phyloP scores from a whole-genome alignment of 495 filamentous ascomycete genomes.

The Aspergillus leporis region DNA sequence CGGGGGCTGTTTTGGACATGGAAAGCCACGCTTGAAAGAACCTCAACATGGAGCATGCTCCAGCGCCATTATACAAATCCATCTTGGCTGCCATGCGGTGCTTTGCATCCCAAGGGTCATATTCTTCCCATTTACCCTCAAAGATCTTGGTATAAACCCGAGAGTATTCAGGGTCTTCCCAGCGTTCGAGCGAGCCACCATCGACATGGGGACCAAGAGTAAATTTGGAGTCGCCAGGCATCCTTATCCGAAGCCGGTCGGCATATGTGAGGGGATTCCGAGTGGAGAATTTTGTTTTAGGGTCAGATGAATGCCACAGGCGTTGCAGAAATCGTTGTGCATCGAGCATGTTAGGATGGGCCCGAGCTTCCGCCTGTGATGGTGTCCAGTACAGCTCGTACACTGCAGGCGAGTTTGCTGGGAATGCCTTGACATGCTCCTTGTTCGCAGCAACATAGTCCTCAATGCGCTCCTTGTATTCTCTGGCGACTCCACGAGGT shows the following conservation, averaged over 20 bases:
- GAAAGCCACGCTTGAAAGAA: conserved; percentile 89
- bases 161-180: conserved; percentile 80
- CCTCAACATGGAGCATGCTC: conserved; percentile 80
- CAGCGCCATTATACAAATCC: conserved; percentile 80
- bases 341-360: conserved; percentile 67
- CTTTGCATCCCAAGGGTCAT: conserved; percentile 77
- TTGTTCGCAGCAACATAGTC: conserved; percentile 62
- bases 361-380: conserved; percentile 70
- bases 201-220: conserved; percentile 86
- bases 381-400: conserved; percentile 90
- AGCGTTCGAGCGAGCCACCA: conserved; percentile 81
- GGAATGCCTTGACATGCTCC: conserved; percentile 51
- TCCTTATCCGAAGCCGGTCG: conserved; percentile 74
- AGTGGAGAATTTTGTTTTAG: conserved; percentile 60
- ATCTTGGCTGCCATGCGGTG: conserved; percentile 66
- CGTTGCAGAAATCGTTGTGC: conserved; percentile 72
- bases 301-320: conserved; percentile 69
- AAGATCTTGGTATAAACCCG: conserved; percentile 73
- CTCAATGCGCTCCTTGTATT: conserved; percentile 46
- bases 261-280: conserved; percentile 72
- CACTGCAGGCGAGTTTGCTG: conserved; percentile 67
- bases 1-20: conserved; percentile 69
- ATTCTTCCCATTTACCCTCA: conserved; percentile 75
- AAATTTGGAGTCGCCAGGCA: conserved; percentile 68
- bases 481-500: conserved; percentile 57